Percentiles rank a stretch among this genome's conserved stretches.
These are phyloP conservation scores for Tetrahymena thermophila DNA, from an alignment of 73 alveolate species.

Conservation along the genomic window DNA sequence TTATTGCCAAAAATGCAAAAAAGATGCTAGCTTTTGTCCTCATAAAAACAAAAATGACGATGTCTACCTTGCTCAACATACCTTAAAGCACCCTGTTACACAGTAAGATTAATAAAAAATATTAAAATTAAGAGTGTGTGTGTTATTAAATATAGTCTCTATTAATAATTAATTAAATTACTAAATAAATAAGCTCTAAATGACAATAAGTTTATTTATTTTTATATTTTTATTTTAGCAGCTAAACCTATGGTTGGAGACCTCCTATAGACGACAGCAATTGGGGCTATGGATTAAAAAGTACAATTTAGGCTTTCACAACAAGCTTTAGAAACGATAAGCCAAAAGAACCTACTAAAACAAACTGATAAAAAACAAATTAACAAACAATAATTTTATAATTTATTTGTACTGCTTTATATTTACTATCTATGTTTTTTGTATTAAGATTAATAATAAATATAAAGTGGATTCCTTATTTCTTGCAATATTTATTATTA, in stretches of 20 bases:
- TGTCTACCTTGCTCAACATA: background rate
- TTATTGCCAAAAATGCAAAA: slow-evolving; percentile 28
- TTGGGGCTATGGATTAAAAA: slow-evolving; percentile 24
- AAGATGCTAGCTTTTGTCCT: slow-evolving; percentile 36
- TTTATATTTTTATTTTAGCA: background rate
- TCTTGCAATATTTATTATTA: no score
- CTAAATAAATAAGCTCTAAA: background rate
- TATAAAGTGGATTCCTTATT: no score
- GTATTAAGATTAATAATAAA: no score
- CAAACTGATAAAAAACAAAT: no score
- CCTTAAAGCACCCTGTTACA: slow-evolving; percentile 6
- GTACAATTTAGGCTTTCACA: background rate
- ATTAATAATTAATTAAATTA: no score
- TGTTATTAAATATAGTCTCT: no score
- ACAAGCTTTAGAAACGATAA: background rate
- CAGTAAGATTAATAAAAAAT: background rate
- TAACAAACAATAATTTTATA: background rate
- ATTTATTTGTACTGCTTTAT: no score
- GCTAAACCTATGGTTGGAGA: slow-evolving; percentile 21
- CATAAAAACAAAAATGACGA: slow-evolving; percentile 3
- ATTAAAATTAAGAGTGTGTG: background rate
- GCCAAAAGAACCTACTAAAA: background rate
- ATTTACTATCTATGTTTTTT: no score
- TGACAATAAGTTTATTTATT: background rate
- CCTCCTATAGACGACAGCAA: slow-evolving; percentile 24